Conservation (phyloP, 106 monocot genomes). For the Amphibolis antarctica region DNA sequence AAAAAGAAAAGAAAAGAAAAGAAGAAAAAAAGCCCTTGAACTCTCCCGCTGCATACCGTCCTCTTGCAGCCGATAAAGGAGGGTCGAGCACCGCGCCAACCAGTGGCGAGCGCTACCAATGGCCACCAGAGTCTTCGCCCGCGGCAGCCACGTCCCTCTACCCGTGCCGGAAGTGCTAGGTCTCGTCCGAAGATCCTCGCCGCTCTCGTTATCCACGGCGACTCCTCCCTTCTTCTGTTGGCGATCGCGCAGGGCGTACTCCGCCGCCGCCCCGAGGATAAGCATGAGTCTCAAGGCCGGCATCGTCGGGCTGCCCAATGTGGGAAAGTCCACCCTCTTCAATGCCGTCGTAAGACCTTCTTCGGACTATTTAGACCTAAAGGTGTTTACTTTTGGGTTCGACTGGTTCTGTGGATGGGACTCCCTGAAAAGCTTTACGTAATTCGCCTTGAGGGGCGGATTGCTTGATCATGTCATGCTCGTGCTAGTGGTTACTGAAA, state of each 20-base stretch:
- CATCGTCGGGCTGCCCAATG: conserved; percentile 95
- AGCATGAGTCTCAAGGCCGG: conserved; percentile 96
- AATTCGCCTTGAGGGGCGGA: too few species aligned
- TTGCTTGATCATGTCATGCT: too few species aligned
- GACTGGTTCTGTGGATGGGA: not conserved
- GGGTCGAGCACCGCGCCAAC: not conserved
- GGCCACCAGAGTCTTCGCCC: conserved; percentile 5
- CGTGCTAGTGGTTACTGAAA: too few species aligned
- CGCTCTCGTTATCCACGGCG: not conserved
- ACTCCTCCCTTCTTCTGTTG: conserved; percentile 20
- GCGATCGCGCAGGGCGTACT: conserved; percentile 48
- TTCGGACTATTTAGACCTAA: not conserved
- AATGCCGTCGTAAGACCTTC: conserved; percentile 72
- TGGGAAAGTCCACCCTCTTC: conserved; percentile 95
- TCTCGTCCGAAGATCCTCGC: not conserved
- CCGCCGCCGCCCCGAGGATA: conserved; percentile 28
- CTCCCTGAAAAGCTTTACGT: too few species aligned
- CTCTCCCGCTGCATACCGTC: not conserved
- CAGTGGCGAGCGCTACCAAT: not conserved
- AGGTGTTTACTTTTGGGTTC: not conserved
- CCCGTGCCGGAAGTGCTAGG: not conserved
- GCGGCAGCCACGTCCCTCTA: not conserved
- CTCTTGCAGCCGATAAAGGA: not conserved
- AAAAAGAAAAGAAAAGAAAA: too few species aligned
- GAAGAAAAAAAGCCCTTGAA: too few species aligned